Percentiles rank a stretch among this genome's conserved stretches.
phyloP scores from a whole-genome alignment of 2,329 filamentous ascomycete species.

The Claviceps quebecensis region DNA sequence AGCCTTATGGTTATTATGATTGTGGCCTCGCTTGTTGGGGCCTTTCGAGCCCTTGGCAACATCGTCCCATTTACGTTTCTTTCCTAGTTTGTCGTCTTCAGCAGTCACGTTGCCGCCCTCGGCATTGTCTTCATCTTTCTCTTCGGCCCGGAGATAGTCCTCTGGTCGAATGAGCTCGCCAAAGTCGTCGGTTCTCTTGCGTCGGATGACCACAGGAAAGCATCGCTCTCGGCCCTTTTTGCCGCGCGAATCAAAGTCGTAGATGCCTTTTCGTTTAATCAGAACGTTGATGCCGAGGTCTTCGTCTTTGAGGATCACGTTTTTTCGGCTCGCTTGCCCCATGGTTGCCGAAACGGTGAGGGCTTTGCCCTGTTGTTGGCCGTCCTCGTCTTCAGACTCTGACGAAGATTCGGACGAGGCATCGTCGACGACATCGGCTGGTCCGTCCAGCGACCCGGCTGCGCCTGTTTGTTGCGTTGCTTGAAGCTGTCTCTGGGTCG shows the following conservation, averaged over 20 bases:
- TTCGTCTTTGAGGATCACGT: conserved; percentile 73
- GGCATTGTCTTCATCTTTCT: conserved; percentile 63
- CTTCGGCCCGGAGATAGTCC: conserved; percentile 85
- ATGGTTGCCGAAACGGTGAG: conserved; percentile 79
- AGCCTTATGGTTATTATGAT: conserved; percentile 26
- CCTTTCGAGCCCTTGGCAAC: conserved; percentile 22
- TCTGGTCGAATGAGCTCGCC: conserved; percentile 88
- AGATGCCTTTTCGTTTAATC: conserved; percentile 75
- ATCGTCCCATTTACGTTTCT: conserved; percentile 91
- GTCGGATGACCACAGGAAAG: conserved; percentile 73
- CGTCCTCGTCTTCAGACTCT: conserved; percentile 76
- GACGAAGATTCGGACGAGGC: conserved; percentile 76
- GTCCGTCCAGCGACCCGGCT: conserved; percentile 51
- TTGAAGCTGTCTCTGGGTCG: conserved; percentile 75
- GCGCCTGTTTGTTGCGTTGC: conserved; percentile 62
- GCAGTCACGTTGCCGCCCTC: conserved; percentile 27
- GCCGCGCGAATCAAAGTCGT: conserved; percentile 81
- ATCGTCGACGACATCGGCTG: conserved; percentile 66
- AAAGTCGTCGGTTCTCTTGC: conserved; percentile 76
- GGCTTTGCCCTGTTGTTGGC: conserved; percentile 80
- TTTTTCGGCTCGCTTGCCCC: conserved; percentile 71
- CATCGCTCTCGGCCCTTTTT: conserved; percentile 88
- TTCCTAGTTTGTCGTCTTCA: conserved; percentile 55
- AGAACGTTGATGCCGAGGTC: conserved; percentile 87
- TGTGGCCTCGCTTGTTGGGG: conserved; percentile 44